These are phyloP conservation scores for Ehretia macrophylla DNA, from an alignment of 257 asterid genomes.

Conservation along the genomic window DNA sequence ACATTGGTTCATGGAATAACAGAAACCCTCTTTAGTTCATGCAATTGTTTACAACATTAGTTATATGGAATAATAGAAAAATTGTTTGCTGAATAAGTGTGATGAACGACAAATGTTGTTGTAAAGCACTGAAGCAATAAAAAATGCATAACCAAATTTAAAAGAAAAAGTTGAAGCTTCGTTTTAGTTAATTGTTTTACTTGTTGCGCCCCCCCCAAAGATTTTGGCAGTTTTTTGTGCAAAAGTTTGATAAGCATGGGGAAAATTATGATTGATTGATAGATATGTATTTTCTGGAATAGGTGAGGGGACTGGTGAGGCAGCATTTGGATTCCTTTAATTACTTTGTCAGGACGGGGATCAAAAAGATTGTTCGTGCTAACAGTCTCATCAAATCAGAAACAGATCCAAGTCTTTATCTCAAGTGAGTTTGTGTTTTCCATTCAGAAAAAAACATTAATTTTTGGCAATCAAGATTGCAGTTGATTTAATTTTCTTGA, in stretches of 20 bases:
- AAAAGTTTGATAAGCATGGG: neutral
- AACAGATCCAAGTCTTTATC: constrained; percentile 36
- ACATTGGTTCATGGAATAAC: too few species aligned
- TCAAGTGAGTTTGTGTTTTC: constrained; percentile 34
- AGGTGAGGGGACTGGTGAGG: constrained; percentile 93
- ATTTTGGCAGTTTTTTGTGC: neutral
- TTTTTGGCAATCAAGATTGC: neutral
- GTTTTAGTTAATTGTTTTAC: neutral
- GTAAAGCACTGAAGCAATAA: too few species aligned
- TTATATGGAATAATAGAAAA: too few species aligned
- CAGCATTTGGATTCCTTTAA: constrained; percentile 91
- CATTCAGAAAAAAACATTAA: neutral
- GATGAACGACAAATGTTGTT: too few species aligned
- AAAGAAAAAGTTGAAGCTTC: too few species aligned
- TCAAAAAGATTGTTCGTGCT: constrained; percentile 66
- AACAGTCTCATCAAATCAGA: constrained; percentile 43
- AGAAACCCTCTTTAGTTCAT: too few species aligned
- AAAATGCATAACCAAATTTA: too few species aligned
- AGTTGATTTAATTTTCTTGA: neutral
- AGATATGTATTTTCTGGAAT: constrained; percentile 13
- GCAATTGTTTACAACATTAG: too few species aligned
- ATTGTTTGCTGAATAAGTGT: too few species aligned
- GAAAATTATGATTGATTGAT: neutral
- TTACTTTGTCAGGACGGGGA: constrained; percentile 56
- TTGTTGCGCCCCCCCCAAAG: too few species aligned